Conservation (phyloP, 768 basidiomycete species). For the Lactarius psammicola region DNA sequence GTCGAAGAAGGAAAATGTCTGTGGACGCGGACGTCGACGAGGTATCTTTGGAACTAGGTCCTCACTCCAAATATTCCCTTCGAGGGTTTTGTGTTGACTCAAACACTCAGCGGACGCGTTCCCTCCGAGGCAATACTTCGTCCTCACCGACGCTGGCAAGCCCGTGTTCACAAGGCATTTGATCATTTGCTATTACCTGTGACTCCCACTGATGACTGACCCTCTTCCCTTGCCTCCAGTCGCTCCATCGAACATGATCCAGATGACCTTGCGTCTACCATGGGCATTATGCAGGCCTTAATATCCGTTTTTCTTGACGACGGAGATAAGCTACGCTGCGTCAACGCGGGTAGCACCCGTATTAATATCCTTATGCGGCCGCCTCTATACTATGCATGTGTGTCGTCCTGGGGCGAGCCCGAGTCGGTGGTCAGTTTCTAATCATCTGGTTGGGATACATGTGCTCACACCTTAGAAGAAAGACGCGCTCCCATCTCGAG, state of each 20-base stretch:
- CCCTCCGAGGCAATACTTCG: conserved; percentile 78
- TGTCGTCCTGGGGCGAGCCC: conserved; percentile 92
- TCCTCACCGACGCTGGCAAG: conserved; percentile 94
- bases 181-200: conserved; percentile 6
- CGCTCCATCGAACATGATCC: conserved; percentile 54
- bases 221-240: conserved; percentile 34
- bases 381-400: conserved; percentile 90
- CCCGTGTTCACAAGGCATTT: conserved; percentile 88
- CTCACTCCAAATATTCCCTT: background rate
- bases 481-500: conserved; percentile 93
- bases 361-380: conserved; percentile 86
- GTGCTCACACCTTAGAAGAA: conserved; percentile 52
- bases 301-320: conserved; percentile 96
- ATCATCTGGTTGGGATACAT: conserved; percentile 13
- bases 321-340: conserved; percentile 78
- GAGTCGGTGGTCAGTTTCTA: conserved; percentile 80
- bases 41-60: conserved; percentile 23
- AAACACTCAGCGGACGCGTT: conserved; percentile 31
- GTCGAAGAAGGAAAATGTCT: conserved; percentile 24
- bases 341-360: conserved; percentile 76
- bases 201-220: conserved; percentile 4
- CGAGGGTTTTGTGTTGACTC: conserved; percentile 2
- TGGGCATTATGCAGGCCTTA: conserved; percentile 93
- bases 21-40: conserved; percentile 27
- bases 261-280: conserved; percentile 70